A percentile compares a stretch with the other conserved stretches of the same genome.
phyloP scores from a whole-genome alignment of 441 rosid species.

The Corymbia calophylla region DNA sequence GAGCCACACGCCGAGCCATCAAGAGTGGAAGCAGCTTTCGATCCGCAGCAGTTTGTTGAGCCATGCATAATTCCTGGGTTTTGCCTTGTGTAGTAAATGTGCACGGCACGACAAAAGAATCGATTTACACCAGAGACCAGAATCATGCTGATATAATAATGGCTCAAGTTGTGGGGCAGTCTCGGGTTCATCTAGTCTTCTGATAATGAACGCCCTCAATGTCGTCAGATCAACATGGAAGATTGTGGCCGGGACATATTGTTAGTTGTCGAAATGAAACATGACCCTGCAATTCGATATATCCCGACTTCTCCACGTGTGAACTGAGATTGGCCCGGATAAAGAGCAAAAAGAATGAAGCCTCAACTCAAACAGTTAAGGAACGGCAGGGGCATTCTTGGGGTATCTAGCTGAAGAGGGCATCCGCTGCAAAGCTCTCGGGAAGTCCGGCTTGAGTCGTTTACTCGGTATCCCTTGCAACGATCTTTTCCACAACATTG shows the following conservation, averaged over 20 bases:
- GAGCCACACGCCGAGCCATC: background rate
- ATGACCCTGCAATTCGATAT: background rate
- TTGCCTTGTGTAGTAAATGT: background rate
- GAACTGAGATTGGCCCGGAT: background rate
- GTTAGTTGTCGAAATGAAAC: background rate
- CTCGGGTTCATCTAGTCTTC: background rate
- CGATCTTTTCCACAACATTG: slow-evolving; percentile 29
- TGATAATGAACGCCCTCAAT: background rate
- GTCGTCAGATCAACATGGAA: background rate
- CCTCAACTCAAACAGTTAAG: slow-evolving; percentile 12
- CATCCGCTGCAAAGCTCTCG: slow-evolving; percentile 57
- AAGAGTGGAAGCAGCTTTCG: background rate
- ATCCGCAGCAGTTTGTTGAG: background rate
- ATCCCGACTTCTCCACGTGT: background rate
- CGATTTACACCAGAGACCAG: background rate
- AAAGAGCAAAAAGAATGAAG: background rate
- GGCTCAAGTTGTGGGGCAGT: background rate
- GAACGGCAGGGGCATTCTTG: slow-evolving; percentile 50
- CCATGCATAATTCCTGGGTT: background rate
- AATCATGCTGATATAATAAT: background rate
- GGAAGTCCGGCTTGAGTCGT: slow-evolving; percentile 72
- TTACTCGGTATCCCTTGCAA: slow-evolving; percentile 63
- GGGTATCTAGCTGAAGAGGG: slow-evolving; percentile 76
- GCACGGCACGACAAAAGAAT: background rate
- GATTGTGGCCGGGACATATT: background rate